Evolutionary conservation across 2,329 filamentous ascomycete genomes (phyloP).

Genomic region (Nakataea oryzae): DNA sequence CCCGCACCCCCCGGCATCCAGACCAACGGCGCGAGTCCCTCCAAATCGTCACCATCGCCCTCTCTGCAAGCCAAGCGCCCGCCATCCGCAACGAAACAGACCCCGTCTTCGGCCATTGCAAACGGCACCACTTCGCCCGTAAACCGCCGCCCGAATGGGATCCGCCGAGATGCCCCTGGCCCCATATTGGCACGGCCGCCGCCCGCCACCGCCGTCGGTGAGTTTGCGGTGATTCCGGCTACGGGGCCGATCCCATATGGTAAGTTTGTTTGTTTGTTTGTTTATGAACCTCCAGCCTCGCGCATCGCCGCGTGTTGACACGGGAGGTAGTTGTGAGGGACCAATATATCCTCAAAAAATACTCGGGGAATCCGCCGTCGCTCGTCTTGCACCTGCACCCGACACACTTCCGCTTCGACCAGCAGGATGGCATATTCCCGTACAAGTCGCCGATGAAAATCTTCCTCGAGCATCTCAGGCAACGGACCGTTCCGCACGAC

Average conservation of each 20-base stretch:
- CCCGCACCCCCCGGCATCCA: conserved; percentile 56
- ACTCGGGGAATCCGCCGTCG: conserved; percentile 57
- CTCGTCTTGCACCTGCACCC: conserved; percentile 77
- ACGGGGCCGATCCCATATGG: conserved; percentile 42
- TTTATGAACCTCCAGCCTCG: too few species aligned
- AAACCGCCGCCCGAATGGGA: conserved; percentile 29
- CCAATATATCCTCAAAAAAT: conserved; percentile 75
- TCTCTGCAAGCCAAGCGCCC: conserved; percentile 46
- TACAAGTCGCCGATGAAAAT: conserved; percentile 89
- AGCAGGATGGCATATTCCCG: conserved; percentile 83
- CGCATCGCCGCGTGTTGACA: background rate
- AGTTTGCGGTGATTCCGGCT: conserved; percentile 23
- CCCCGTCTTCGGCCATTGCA: conserved; percentile 28
- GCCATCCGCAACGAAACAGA: conserved; percentile 35
- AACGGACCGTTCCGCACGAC: conserved; percentile 77
- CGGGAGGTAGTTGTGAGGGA: conserved; percentile 54
- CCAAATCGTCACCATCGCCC: conserved; percentile 49
- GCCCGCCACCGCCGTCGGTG: conserved; percentile 36
- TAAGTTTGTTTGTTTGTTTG: too few species aligned
- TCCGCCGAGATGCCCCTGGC: conserved; percentile 46
- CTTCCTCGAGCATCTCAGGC: conserved; percentile 65
- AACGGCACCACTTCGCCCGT: conserved; percentile 26
- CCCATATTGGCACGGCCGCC: conserved; percentile 38
- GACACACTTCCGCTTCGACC: conserved; percentile 83
- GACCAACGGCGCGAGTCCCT: conserved; percentile 49